Evolutionary conservation across 441 rosid genomes (phyloP), one percentile per base, ranked within the genome.

Genomic region (Pelargonium fulgidum): DNA sequence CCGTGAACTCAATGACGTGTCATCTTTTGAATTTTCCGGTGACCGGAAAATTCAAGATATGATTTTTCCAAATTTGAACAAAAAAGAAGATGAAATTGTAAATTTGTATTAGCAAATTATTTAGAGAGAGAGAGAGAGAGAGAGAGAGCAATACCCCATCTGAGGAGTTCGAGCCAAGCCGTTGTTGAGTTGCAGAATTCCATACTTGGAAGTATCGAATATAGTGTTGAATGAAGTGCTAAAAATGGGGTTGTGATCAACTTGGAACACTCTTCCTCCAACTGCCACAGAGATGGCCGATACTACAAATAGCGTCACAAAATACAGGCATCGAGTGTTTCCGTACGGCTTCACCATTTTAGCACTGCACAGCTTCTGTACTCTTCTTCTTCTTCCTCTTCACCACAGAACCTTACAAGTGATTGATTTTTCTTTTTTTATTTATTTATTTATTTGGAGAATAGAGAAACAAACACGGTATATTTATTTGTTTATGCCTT

Each of bases 141-240:
- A 39, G 64, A 44, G n/a, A 73, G 64, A 75, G 24, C 62, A 62
- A 11, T 65, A 86, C 99, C 99, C 99, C 96, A 93, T 91, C 78
- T 87, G 97, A 79, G 99, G 99, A 84, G 97, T 87, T 71, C 19
- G 79, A 77, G 88, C 97, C 74, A 93, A 76, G 22, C 97, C 96
- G 63, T 93, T 93, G 67, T 88, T 79, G 82, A 93, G 95, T 71
- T 93, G 96, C 59, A 91, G 74, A 74, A 79, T 80, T 7, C 96
- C 96, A 74, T 91, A 91, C 69, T 77, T 78, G 52, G 99, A 91
- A 72, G 92, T 85, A 68, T 87, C 92, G 76, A 78, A 93, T 70
- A 88, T 84, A 42, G 68, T 68, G 71, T 75, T 62, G 69, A 89
- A 82, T 0, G 83, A 84, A 65, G 68, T 73, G 80, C 80, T 76